These are phyloP conservation scores for Rhododendron ovatum DNA, from an alignment of 148 eudicot genomes.

Conservation along the genomic window DNA sequence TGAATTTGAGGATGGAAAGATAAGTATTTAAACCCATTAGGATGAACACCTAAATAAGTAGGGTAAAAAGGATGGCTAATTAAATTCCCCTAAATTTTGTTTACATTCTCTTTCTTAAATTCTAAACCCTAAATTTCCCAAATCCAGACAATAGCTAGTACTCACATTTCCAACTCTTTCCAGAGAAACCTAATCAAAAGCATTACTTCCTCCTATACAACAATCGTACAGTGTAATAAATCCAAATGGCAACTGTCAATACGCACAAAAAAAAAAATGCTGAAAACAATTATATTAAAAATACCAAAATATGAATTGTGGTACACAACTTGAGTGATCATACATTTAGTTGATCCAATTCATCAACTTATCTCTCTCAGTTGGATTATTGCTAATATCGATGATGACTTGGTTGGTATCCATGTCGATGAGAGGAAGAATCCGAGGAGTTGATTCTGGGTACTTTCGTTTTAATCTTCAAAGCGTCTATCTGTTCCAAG, in stretches of 20 bases:
- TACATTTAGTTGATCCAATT: background rate
- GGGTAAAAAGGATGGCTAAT: no score
- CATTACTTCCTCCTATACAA: background rate
- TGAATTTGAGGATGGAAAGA: no score
- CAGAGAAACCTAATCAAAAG: background rate
- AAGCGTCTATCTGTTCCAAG: constrained; percentile 9
- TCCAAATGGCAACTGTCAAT: background rate
- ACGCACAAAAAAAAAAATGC: no score
- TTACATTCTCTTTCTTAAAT: background rate
- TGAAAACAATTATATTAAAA: background rate
- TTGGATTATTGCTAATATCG: background rate
- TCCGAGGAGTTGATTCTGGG: background rate
- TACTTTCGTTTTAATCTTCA: background rate
- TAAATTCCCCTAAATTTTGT: no score
- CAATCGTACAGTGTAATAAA: background rate
- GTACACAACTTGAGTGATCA: background rate
- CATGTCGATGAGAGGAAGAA: background rate
- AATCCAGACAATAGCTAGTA: background rate
- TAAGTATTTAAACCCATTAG: no score
- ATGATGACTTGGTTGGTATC: background rate
- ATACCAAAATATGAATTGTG: background rate
- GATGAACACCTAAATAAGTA: no score
- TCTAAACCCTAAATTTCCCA: background rate
- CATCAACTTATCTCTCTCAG: background rate
- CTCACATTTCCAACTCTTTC: background rate